Evolutionary conservation across 2,329 filamentous ascomycete species (phyloP), one percentile per base, ranked within the genome.

Genomic region (Colletotrichum limetticola): DNA sequence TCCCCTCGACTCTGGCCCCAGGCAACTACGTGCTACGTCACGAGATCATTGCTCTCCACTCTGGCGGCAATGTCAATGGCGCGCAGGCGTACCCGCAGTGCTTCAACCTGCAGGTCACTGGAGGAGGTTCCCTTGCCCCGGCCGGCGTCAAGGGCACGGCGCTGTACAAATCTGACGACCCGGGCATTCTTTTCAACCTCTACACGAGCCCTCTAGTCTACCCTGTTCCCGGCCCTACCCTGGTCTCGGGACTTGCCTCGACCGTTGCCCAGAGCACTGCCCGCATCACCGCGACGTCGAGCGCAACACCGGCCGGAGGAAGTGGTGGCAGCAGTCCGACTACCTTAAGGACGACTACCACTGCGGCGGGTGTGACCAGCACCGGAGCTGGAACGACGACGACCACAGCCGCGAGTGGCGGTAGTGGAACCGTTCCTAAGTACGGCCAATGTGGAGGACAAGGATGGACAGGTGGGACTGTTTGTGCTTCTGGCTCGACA

Each of bases 1-100:
- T 90, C 64, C 88, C 88, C 19, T 66, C 76, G 19, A 81, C 81
- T 72, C 80, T 90, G 57, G 83, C 83, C 26, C 78, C 87, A 0
- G 88, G 88, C 35, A 85, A 88, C 77, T 90, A 90, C 75, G 85
- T 90, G 65, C 82, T 89, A 52, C 85, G 88, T 68, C 86, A 88
- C 78, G 88, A 90, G 80, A 87, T 89, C 77, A 86, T 90, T 65
- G 87, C 85, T 16, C 85, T 90, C 11, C 88, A 90, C 83, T 83
- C 82, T n/a, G 87, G 82, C 22, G 83, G 81, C 2, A 76, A 79
- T 42, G 66, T 59, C 68, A 79, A 81, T n/a, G 84, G 83, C 68
- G 86, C 86, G 2, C 86, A 89, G 77, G 81, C 83, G 62, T 89
- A 89, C 78, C 86, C 87, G 8, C 85, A 87, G 81, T 89, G 87